Evolutionary conservation across 2,329 filamentous ascomycete species (phyloP), one percentile per base, ranked within the genome.

Genomic region (Periconia sp.): DNA sequence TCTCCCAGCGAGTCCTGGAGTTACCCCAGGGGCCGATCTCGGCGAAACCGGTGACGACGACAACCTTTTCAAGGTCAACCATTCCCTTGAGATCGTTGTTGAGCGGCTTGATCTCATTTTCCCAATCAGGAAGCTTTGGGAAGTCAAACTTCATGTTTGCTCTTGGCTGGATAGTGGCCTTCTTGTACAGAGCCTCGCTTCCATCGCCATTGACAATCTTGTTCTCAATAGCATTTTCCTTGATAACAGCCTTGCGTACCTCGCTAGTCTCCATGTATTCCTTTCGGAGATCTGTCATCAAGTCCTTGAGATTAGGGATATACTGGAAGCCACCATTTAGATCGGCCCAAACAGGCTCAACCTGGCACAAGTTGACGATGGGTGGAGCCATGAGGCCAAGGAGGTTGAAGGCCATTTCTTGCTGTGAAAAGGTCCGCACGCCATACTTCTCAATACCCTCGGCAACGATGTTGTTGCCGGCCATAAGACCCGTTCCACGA

Each of bases 401-500:
- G 62, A 99, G 78, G 78, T 99, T 99, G 83, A 99, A 99, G 15
- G 94, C 94, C 94, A 99, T 99, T 77, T 99, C 94, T 74, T 96
- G 92, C 78, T 97, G 94, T 10, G 93, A 97, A 82, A 99, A 99
- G 3, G 94, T 99, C 66, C 94, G 92, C 23, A 97, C 94, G 67
- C 94, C 94, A 62, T 95, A 94, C 66, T 90, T 91, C 81, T 99
- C 94, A 52, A 99, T 91, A 55, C 93, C 94, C 74, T 97, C 93
- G 35, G 94, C 94, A 61, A 97, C 92, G 65, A 97, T 87, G 76
- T 99, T 97, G 82, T 97, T 97, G 69, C 90, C 92, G 62, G 89
- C 90, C 93, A 99, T 99, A 66, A 99, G 86, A 72, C 94, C 94
- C 59, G 94, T 99, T 61, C 93, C 94, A 79, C 94, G 93, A 64